A percentile compares a stretch with the other conserved stretches of the same genome.
phyloP scores from a whole-genome alignment of 805 yeast species.

The Candida yuanshanica region DNA sequence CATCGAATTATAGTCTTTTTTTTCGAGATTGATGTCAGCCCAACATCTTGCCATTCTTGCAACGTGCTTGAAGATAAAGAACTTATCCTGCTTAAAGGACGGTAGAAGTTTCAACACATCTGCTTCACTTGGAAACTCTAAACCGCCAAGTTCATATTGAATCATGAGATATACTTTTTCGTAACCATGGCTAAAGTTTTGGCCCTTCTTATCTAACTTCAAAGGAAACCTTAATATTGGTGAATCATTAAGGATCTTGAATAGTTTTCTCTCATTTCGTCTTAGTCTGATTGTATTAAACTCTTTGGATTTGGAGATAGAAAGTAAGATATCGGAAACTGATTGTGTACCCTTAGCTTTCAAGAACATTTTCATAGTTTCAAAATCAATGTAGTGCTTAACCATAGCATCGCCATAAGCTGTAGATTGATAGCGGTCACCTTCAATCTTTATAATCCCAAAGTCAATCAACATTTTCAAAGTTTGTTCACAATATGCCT shows the following conservation, averaged over 20 bases:
- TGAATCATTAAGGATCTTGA: constrained; percentile 36
- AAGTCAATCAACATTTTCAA: constrained; percentile 29
- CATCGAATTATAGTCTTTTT: constrained; percentile 38
- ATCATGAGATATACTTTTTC: constrained; percentile 39
- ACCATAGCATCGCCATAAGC: constrained; percentile 44
- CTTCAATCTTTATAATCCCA: constrained; percentile 23
- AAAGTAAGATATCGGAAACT: constrained; percentile 17
- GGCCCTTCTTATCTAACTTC: constrained; percentile 23
- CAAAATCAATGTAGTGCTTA: constrained; percentile 39
- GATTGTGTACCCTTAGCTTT: constrained; percentile 10
- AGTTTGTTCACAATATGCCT: constrained; percentile 28
- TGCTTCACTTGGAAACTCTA: constrained; percentile 38
- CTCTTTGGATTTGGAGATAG: constrained; percentile 35
- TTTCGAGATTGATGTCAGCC: constrained; percentile 37
- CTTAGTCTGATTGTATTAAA: constrained; percentile 36
- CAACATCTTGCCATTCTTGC: constrained; percentile 39
- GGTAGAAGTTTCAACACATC: constrained; percentile 35
- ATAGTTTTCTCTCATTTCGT: constrained; percentile 39
- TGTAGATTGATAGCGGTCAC: constrained; percentile 26
- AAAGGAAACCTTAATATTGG: constrained; percentile 34
- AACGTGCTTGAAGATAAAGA: constrained; percentile 35
- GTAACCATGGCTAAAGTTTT: constrained; percentile 18
- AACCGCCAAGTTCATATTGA: constrained; percentile 47
- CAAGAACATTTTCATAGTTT: constrained; percentile 35
- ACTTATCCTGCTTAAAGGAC: constrained; percentile 39